Conservation (phyloP, 2,329 filamentous ascomycete genomes). For the Fusarium dlaminii region DNA sequence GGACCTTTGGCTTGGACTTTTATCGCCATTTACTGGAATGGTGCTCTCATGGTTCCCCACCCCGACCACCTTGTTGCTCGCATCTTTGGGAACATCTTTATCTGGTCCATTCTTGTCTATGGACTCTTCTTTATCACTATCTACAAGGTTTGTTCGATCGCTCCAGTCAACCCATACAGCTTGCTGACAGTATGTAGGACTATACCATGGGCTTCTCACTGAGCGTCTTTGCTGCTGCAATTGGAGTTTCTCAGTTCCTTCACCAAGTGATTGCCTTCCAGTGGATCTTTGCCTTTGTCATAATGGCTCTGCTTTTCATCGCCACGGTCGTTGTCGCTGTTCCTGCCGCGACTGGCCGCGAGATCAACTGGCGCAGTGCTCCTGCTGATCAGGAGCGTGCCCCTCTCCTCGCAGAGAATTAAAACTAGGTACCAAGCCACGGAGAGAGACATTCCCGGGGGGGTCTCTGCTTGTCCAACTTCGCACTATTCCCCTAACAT, state of each 20-base stretch:
- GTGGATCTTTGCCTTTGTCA: constrained; percentile 91
- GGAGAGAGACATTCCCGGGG: background rate
- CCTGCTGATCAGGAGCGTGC: constrained; percentile 66
- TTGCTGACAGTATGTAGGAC: constrained; percentile 54
- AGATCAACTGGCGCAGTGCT: constrained; percentile 58
- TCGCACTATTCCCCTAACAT: background rate
- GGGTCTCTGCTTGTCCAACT: background rate
- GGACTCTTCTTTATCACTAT: constrained; percentile 78
- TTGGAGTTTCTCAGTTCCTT: constrained; percentile 81
- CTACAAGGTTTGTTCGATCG: constrained; percentile 67
- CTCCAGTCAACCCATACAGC: background rate
- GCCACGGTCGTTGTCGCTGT: constrained; percentile 72
- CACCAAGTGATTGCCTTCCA: constrained; percentile 80
- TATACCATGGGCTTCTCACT: constrained; percentile 84
- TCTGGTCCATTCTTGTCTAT: constrained; percentile 84
- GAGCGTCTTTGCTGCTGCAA: constrained; percentile 75
- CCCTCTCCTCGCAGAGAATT: constrained; percentile 65
- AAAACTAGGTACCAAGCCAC: background rate
- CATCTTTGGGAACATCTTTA: constrained; percentile 85
- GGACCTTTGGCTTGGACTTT: constrained; percentile 86
- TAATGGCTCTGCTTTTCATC: constrained; percentile 80
- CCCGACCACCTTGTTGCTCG: constrained; percentile 73
- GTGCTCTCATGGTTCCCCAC: constrained; percentile 81
- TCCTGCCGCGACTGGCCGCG: constrained; percentile 69
- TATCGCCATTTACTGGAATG: constrained; percentile 88